These are phyloP conservation scores for Hypomontagnella submonticulosa DNA, from an alignment of 495 filamentous ascomycete species.

Conservation along the genomic window DNA sequence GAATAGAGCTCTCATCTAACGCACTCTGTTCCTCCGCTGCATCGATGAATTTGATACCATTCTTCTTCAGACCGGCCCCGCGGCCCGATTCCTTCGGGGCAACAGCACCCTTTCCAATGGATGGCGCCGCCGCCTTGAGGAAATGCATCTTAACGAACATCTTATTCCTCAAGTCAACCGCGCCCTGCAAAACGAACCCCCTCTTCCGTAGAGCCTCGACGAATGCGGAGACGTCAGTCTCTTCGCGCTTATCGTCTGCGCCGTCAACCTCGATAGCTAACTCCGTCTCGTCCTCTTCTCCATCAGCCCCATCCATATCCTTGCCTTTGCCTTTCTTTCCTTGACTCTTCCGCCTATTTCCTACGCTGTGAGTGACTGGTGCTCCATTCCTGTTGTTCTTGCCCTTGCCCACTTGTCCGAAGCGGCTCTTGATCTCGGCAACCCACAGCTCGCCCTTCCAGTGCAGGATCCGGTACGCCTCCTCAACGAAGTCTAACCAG, in stretches of 20 bases:
- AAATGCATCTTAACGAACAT: constrained; percentile 99
- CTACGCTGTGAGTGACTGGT: constrained; percentile 72
- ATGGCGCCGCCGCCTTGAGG: constrained; percentile 76
- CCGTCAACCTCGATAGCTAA: constrained; percentile 65
- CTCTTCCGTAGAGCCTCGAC: constrained; percentile 80
- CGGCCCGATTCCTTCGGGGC: constrained; percentile 49
- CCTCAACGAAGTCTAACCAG: constrained; percentile 94
- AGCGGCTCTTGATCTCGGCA: constrained; percentile 93
- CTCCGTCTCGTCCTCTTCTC: constrained; percentile 58
- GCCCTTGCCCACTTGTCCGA: constrained; percentile 69
- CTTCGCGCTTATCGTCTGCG: constrained; percentile 61
- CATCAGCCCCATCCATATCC: constrained; percentile 51
- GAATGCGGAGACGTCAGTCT: constrained; percentile 90
- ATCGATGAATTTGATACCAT: constrained; percentile 66
- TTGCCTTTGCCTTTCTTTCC: constrained; percentile 68
- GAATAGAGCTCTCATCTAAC: constrained; percentile 71
- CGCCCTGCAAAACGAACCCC: constrained; percentile 79
- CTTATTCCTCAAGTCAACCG: constrained; percentile 81
- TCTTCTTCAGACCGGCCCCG: constrained; percentile 61
- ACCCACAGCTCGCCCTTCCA: constrained; percentile 97
- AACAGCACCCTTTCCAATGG: constrained; percentile 73
- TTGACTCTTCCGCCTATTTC: constrained; percentile 59
- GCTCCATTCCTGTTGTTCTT: constrained; percentile 57
- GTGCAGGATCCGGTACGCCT: constrained; percentile 88
- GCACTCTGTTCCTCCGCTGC: constrained; percentile 63